phyloP scores from a whole-genome alignment of 139 green algal species.

The Asterochloris erici region DNA sequence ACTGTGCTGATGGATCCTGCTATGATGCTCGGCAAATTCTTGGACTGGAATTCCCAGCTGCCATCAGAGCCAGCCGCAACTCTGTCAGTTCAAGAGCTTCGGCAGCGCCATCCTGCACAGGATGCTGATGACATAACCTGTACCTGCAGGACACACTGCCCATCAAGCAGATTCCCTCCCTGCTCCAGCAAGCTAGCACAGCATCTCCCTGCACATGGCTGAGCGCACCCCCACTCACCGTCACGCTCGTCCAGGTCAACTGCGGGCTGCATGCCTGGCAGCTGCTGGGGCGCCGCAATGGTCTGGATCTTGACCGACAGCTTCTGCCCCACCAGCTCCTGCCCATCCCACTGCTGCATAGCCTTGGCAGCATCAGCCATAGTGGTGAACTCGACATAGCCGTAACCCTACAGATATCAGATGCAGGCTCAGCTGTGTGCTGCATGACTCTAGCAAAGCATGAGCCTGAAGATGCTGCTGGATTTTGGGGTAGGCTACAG shows the following conservation, averaged over 20 bases:
- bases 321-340: conserved; percentile 53
- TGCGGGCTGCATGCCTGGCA: background rate
- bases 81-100: background rate
- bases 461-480: too few species aligned
- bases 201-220: background rate
- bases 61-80: too few species aligned
- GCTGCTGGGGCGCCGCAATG: conserved; percentile 1
- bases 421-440: background rate
- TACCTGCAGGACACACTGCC: too few species aligned
- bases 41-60: too few species aligned
- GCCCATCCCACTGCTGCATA: conserved; percentile 62
- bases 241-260: conserved; percentile 33
- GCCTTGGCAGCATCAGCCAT: conserved; percentile 58
- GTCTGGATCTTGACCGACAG: conserved; percentile 41
- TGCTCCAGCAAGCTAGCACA: too few species aligned
- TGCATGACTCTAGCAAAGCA: background rate
- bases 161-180: too few species aligned
- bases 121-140: too few species aligned
- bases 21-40: too few species aligned
- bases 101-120: background rate
- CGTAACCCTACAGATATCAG: conserved; percentile 39
- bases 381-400: conserved; percentile 54
- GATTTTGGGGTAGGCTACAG: too few species aligned
- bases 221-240: conserved; percentile 19
- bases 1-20: too few species aligned